Percentiles rank a stretch among this genome's conserved stretches.
These are phyloP conservation scores for Vitis hybrid DNA, from an alignment of 177 flowering plant species.

Conservation along the genomic window DNA sequence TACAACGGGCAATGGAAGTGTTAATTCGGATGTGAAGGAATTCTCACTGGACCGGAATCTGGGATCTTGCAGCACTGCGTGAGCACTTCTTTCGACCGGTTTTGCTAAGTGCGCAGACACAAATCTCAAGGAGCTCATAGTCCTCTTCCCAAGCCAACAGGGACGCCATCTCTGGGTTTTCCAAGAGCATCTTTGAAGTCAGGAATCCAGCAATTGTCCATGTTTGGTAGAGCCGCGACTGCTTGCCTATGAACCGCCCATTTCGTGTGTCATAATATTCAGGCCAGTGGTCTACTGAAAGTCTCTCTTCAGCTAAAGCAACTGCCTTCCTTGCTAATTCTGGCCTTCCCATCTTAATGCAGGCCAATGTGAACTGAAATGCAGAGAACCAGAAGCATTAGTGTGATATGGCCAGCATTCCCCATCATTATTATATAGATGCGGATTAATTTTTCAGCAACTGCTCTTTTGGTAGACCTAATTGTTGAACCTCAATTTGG, in stretches of 20 bases:
- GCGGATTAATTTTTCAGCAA: too few relatives aligned
- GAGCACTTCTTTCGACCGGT: slow-evolving; percentile 36
- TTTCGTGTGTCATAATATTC: slow-evolving; percentile 52
- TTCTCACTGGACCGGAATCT: slow-evolving; percentile 8
- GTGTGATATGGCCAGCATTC: not conserved
- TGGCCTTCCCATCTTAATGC: slow-evolving; percentile 54
- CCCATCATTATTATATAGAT: not conserved
- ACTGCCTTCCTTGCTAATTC: slow-evolving; percentile 51
- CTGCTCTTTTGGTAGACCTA: too few relatives aligned
- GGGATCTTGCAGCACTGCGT: slow-evolving; percentile 28
- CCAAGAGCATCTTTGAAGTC: slow-evolving; percentile 49
- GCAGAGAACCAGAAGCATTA: not conserved
- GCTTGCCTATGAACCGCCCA: slow-evolving; percentile 56
- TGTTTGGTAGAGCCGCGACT: slow-evolving; percentile 49
- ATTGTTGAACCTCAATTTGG: too few relatives aligned
- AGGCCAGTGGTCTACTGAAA: slow-evolving; percentile 46
- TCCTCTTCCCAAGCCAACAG: slow-evolving; percentile 61
- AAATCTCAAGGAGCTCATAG: slow-evolving; percentile 45
- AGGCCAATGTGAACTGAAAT: slow-evolving; percentile 56
- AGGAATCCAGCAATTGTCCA: slow-evolving; percentile 64
- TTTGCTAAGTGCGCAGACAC: slow-evolving; percentile 38
- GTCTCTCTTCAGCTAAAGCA: slow-evolving; percentile 41
- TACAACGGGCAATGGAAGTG: too few relatives aligned
- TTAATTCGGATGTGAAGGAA: not conserved
- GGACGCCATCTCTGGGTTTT: slow-evolving; percentile 52